Conservation (phyloP, 2,329 filamentous ascomycete species). For the Cladorrhinum sp. region DNA sequence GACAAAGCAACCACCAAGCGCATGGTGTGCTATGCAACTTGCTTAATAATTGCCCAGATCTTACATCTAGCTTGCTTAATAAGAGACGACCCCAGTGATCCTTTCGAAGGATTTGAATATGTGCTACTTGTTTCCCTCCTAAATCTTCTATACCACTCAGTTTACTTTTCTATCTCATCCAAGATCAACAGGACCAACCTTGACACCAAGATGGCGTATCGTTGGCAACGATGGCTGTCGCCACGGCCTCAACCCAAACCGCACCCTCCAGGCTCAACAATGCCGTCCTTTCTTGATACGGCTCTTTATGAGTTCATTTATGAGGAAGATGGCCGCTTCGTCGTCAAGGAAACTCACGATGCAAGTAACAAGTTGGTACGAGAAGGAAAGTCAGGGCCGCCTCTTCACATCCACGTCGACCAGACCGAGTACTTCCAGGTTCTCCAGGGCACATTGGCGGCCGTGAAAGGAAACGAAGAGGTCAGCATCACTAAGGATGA, state of each 20-base stretch:
- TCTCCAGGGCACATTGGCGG: neutral
- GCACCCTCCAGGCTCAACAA: neutral
- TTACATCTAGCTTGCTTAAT: no score
- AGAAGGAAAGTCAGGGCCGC: neutral
- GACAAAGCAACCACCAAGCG: no score
- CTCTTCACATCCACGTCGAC: neutral
- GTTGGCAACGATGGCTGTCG: neutral
- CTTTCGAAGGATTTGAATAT: no score
- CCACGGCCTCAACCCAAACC: neutral
- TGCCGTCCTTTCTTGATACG: neutral
- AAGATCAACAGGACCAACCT: no score
- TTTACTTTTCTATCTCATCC: no score
- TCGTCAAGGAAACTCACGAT: neutral
- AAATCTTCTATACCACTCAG: no score
- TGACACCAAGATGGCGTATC: neutral
- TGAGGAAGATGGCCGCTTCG: neutral
- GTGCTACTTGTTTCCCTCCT: no score
- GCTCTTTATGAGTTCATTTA: neutral
- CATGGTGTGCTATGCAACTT: no score
- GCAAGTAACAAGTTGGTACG: neutral
- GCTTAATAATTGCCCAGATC: no score
- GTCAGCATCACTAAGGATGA: neutral
- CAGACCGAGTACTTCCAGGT: neutral
- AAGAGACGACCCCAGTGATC: no score
- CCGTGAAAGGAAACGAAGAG: neutral